Evolutionary conservation across 1,284 basidiomycete genomes (phyloP).

Genomic region (Termitomyces sp.): DNA sequence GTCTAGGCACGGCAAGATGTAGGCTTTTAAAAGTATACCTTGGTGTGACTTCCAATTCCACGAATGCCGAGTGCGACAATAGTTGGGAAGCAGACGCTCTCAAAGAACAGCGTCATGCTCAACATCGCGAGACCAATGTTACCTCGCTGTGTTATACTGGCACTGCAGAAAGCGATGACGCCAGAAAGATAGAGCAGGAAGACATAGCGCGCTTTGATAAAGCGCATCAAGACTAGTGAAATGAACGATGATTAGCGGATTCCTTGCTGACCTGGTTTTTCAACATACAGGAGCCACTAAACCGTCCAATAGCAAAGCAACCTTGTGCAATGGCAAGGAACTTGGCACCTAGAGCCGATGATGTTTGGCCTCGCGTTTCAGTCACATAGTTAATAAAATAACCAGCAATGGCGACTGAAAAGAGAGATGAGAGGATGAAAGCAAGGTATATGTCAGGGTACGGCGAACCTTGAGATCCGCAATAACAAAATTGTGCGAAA

Average conservation of each 20-base stretch:
- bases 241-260: background rate
- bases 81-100: conserved; percentile 34
- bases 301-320: conserved; percentile 30
- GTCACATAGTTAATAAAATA: conserved; percentile 34
- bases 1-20: background rate
- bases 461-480: conserved; percentile 28
- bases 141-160: conserved; percentile 26
- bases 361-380: conserved; percentile 24
- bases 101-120: conserved; percentile 30
- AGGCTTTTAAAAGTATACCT: conserved; percentile 15
- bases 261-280: background rate
- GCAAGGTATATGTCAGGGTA: background rate
- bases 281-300: conserved; percentile 27
- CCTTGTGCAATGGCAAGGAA: conserved; percentile 32
- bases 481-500: conserved; percentile 31
- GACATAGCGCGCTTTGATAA: conserved; percentile 26
- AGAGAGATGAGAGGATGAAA: background rate
- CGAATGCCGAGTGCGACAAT: conserved; percentile 32
- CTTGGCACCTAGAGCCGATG: conserved; percentile 24
- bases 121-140: conserved; percentile 30
- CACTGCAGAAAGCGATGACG: conserved; percentile 27
- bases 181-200: conserved; percentile 26
- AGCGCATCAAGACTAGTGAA: conserved; percentile 25
- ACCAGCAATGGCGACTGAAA: conserved; percentile 28
- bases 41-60: conserved; percentile 31